Evolutionary conservation across 208 protist species (phyloP).

Genomic region (Trypanosoma grayi): DNA sequence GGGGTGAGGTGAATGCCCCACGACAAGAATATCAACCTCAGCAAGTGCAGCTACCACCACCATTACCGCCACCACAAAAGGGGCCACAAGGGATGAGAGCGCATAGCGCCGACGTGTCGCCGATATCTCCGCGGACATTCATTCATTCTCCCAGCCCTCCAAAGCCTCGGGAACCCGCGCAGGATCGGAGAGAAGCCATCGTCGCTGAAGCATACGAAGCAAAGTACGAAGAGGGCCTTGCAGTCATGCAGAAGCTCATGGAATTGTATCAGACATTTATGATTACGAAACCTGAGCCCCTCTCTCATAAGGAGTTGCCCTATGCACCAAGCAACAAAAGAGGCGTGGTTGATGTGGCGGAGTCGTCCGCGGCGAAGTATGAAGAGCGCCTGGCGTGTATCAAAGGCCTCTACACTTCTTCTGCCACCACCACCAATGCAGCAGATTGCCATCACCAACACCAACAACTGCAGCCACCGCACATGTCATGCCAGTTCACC

Average conservation of each 20-base stretch:
- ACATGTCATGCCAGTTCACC: neutral
- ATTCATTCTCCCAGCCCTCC: conserved; percentile 10
- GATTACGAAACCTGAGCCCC: neutral
- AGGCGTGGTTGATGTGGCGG: neutral
- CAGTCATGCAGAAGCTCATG: conserved; percentile 3
- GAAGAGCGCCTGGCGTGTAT: conserved; percentile 4
- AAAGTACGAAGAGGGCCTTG: conserved; percentile 10
- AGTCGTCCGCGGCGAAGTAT: conserved; percentile 3
- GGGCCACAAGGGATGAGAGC: neutral
- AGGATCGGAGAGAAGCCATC: neutral
- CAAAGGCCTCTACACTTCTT: conserved; percentile 2
- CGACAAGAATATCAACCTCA: neutral
- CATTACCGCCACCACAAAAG: neutral
- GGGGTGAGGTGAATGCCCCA: neutral
- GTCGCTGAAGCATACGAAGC: conserved; percentile 14
- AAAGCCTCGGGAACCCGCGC: neutral
- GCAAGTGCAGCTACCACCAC: neutral
- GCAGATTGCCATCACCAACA: neutral
- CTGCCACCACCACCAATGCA: neutral
- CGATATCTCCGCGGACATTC: conserved; percentile 15
- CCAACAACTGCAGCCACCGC: neutral
- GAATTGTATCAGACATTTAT: conserved; percentile 17
- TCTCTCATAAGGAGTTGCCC: neutral
- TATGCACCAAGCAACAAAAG: neutral
- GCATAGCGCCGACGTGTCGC: conserved; percentile 4